Evolutionary conservation across 108 stramenopile species (phyloP).

Genomic region (Aureococcus anophagefferens): DNA sequence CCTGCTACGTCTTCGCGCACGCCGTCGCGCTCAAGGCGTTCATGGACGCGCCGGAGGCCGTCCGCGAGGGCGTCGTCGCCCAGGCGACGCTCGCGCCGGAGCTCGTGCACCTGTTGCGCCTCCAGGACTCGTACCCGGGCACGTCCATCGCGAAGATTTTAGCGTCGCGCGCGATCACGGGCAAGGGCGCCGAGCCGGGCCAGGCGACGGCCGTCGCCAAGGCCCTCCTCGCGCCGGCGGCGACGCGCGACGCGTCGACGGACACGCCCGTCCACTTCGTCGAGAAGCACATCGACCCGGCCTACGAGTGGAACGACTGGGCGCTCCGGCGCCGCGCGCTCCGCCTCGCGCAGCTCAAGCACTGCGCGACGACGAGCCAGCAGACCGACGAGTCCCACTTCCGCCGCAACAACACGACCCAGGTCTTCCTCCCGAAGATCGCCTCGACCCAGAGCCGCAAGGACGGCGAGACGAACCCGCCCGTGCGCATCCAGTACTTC

Average conservation of each 20-base stretch:
- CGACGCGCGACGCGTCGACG: constrained; percentile 26
- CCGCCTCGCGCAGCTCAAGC: constrained; percentile 43
- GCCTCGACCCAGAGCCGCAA: constrained; percentile 29
- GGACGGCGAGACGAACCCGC: no score
- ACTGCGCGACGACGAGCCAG: constrained; percentile 29
- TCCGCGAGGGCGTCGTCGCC: constrained; percentile 23
- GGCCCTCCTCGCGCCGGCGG: constrained; percentile 5
- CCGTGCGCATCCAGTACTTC: no score
- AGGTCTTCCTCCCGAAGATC: constrained; percentile 38
- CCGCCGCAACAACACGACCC: constrained; percentile 43
- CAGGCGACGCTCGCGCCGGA: constrained; percentile 34
- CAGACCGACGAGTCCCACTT: constrained; percentile 55
- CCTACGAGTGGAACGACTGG: constrained; percentile 57
- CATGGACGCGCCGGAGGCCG: constrained; percentile 22
- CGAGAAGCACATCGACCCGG: constrained; percentile 36
- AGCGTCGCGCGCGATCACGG: not conserved
- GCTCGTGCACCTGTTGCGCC: constrained; percentile 46
- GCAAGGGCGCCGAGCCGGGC: not conserved
- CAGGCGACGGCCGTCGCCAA: not conserved
- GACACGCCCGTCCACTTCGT: constrained; percentile 48
- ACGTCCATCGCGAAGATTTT: constrained; percentile 28
- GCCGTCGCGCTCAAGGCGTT: constrained; percentile 32
- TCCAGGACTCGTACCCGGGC: constrained; percentile 37
- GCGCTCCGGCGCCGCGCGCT: constrained; percentile 43
- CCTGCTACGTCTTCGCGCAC: constrained; percentile 44